A percentile compares a stretch with the other conserved stretches of the same genome.
phyloP scores from a whole-genome alignment of 2,329 filamentous ascomycete species.

The Exophiala dermatitidis region DNA sequence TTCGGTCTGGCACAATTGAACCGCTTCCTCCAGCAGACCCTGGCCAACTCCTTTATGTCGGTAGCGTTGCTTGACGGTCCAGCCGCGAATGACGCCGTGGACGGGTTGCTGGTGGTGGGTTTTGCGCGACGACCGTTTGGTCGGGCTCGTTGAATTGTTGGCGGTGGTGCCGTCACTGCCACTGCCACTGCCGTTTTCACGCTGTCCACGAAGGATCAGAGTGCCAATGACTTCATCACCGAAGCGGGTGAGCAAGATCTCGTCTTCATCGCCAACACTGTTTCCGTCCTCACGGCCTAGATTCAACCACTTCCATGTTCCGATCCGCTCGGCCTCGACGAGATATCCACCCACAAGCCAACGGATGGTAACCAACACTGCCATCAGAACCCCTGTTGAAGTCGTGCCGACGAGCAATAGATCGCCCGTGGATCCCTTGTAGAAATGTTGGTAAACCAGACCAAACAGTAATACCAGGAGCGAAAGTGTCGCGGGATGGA shows the following conservation, averaged over 20 bases:
- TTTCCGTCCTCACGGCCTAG: conserved; percentile 33
- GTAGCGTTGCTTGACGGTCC: conserved; percentile 67
- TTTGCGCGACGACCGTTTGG: conserved; percentile 12
- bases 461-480: conserved; percentile 35
- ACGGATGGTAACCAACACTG: conserved; percentile 55
- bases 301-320: conserved; percentile 55
- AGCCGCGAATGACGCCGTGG: conserved; percentile 56
- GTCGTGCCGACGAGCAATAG: conserved; percentile 52
- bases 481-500: conserved; percentile 48
- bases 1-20: conserved; percentile 58
- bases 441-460: conserved; percentile 36
- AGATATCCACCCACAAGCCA: conserved; percentile 57
- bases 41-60: conserved; percentile 64
- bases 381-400: conserved; percentile 55
- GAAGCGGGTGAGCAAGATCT: conserved; percentile 59
- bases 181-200: background rate
- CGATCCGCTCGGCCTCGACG: conserved; percentile 52
- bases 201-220: conserved; percentile 48
- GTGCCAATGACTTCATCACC: conserved; percentile 64
- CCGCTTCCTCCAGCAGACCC: conserved; percentile 65
- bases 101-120: conserved; percentile 5
- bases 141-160: background rate
- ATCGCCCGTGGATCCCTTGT: conserved; percentile 39
- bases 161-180: no score
- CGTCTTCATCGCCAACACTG: conserved; percentile 44